Evolutionary conservation across 768 basidiomycete genomes (phyloP).

Genomic region (Rhodotorula toruloides): DNA sequence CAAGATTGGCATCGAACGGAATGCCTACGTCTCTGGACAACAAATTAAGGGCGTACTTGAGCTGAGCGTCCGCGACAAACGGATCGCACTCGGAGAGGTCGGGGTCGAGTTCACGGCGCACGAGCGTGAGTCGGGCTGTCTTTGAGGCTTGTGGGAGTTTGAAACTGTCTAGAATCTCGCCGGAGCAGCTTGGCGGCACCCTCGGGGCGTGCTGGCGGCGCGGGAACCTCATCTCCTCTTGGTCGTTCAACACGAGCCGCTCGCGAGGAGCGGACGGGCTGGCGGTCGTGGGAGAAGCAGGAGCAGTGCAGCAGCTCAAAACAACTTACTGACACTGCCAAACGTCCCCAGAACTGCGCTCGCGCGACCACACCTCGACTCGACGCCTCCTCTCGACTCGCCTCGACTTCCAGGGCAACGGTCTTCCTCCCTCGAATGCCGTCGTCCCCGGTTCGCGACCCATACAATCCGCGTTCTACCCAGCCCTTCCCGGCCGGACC

Average conservation of each 20-base stretch:
- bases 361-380: slow-evolving; percentile 38
- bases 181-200: no score
- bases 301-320: no score
- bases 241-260: no score
- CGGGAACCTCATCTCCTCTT: no score
- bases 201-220: no score
- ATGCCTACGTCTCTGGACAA: slow-evolving; percentile 25
- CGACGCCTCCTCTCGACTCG: slow-evolving; percentile 35
- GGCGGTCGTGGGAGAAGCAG: no score
- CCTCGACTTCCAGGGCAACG: slow-evolving; percentile 37
- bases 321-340: neutral
- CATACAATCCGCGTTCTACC: slow-evolving; percentile 25
- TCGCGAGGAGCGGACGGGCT: no score
- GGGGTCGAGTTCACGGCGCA: slow-evolving; percentile 33
- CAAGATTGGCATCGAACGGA: slow-evolving; percentile 9
- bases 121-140: slow-evolving; percentile 33
- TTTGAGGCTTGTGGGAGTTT: neutral
- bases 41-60: slow-evolving; percentile 36
- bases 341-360: slow-evolving; percentile 35
- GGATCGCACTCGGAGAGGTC: slow-evolving; percentile 36
- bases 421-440: slow-evolving; percentile 40
- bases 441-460: slow-evolving; percentile 20
- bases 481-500: slow-evolving; percentile 38
- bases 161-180: neutral
- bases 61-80: slow-evolving; percentile 18